A percentile compares a stretch with the other conserved stretches of the same genome.
Evolutionary conservation across 352 stramenopile genomes (phyloP).

Genomic region (Phytophthora colocasiae): DNA sequence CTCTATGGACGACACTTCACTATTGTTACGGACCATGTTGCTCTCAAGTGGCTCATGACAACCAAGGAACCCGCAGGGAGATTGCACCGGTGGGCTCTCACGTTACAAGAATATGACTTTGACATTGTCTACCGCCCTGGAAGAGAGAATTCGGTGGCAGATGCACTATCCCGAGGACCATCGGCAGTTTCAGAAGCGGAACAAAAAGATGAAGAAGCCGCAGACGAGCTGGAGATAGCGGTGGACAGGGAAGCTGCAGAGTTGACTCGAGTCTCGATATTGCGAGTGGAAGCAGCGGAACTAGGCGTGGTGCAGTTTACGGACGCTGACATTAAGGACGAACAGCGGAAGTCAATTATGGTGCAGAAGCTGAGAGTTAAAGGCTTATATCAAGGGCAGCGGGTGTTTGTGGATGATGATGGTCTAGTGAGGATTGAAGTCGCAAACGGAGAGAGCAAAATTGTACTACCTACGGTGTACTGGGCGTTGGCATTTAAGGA

Average conservation of each 20-base stretch:
- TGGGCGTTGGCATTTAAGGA: constrained; percentile 18
- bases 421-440: background rate
- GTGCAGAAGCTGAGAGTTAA: background rate
- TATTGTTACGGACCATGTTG: constrained; percentile 32
- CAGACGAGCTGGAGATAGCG: too few relatives aligned
- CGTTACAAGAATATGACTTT: constrained; percentile 35
- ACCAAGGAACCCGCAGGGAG: constrained; percentile 3
- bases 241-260: too few relatives aligned
- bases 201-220: too few relatives aligned
- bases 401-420: background rate
- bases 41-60: constrained; percentile 15
- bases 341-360: background rate
- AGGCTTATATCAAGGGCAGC: background rate
- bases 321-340: background rate
- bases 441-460: background rate
- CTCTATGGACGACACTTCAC: constrained; percentile 26
- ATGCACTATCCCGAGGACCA: constrained; percentile 27
- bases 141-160: background rate
- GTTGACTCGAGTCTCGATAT: too few relatives aligned
- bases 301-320: constrained; percentile 4
- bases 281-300: background rate
- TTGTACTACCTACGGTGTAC: background rate
- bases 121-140: constrained; percentile 11
- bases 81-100: constrained; percentile 27
- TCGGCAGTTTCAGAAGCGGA: too few relatives aligned